Conservation (phyloP, 2,329 filamentous ascomycete species). For the Ophiostoma piceae region DNA sequence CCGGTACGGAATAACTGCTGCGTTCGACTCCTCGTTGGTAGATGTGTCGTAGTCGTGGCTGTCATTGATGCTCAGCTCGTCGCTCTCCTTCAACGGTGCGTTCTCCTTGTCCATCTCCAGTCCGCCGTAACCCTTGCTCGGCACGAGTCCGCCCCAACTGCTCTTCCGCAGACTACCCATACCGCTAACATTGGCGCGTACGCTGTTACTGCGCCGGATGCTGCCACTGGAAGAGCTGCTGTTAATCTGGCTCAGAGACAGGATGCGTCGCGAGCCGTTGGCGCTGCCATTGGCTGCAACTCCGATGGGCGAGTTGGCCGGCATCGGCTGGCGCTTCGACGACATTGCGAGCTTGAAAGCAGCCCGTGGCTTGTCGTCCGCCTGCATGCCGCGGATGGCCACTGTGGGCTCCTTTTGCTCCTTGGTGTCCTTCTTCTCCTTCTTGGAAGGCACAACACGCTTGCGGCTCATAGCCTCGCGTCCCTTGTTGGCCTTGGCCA, state of each 20-base stretch:
- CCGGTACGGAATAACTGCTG: constrained; percentile 23
- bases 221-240: constrained; percentile 62
- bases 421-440: constrained; percentile 29
- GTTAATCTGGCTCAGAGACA: constrained; percentile 85
- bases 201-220: constrained; percentile 72
- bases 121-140: constrained; percentile 46
- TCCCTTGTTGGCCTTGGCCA: constrained; percentile 57
- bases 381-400: not conserved
- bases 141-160: constrained; percentile 57
- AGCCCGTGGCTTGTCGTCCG: constrained; percentile 31
- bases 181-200: constrained; percentile 54
- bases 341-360: constrained; percentile 52
- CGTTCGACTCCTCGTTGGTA: constrained; percentile 14
- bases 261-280: constrained; percentile 68
- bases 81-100: constrained; percentile 50
- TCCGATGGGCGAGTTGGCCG: constrained; percentile 40
- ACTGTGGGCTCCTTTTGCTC: not conserved
- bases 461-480: constrained; percentile 56
- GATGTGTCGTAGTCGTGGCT: constrained; percentile 19
- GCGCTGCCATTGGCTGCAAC: constrained; percentile 16
- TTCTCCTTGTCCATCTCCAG: constrained; percentile 46
- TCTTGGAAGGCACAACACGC: constrained; percentile 44
- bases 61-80: constrained; percentile 40
- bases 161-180: constrained; percentile 54
- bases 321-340: constrained; percentile 45